A percentile compares a stretch with the other conserved stretches of the same genome.
These are phyloP conservation scores for Malus hybrid DNA, from an alignment of 331 rosid genomes.

Conservation along the genomic window DNA sequence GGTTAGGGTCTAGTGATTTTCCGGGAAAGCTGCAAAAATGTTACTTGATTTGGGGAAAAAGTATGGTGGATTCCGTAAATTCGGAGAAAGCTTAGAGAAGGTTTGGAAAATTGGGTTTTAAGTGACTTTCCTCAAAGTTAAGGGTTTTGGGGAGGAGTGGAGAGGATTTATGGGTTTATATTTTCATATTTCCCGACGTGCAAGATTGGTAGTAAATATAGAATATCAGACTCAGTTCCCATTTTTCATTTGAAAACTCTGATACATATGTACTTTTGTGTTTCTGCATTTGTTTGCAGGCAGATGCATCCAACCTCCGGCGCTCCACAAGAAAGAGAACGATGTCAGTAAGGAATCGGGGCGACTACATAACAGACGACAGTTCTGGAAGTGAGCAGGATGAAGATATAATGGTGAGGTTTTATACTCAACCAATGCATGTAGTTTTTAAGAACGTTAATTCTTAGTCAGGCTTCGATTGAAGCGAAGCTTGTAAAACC, in stretches of 20 bases:
- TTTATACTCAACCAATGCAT: slow-evolving; percentile 11
- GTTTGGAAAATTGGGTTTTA: neutral
- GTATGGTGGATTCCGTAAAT: neutral
- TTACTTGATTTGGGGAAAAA: neutral
- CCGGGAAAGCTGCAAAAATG: neutral
- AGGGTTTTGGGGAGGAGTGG: neutral
- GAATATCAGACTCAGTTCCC: neutral
- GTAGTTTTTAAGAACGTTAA: neutral
- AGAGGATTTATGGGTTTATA: neutral
- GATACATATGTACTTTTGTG: neutral
- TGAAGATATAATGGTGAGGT: slow-evolving; percentile 79
- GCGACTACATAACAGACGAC: slow-evolving; percentile 29
- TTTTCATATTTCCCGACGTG: too few relatives aligned
- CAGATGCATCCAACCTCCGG: slow-evolving; percentile 53
- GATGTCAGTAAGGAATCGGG: slow-evolving; percentile 46
- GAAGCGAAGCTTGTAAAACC: neutral
- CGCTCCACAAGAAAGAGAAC: slow-evolving; percentile 70
- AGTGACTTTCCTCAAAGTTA: neutral
- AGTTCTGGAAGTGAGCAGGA: slow-evolving; percentile 71
- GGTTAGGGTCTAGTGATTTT: neutral
- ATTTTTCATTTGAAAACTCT: neutral
- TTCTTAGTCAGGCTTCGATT: slow-evolving; percentile 15
- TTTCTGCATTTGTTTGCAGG: slow-evolving; percentile 35
- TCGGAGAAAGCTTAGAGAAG: neutral
- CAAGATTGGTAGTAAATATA: neutral